Conservation (phyloP, 768 basidiomycete species). For the Lepiota brunneoincarnata region DNA sequence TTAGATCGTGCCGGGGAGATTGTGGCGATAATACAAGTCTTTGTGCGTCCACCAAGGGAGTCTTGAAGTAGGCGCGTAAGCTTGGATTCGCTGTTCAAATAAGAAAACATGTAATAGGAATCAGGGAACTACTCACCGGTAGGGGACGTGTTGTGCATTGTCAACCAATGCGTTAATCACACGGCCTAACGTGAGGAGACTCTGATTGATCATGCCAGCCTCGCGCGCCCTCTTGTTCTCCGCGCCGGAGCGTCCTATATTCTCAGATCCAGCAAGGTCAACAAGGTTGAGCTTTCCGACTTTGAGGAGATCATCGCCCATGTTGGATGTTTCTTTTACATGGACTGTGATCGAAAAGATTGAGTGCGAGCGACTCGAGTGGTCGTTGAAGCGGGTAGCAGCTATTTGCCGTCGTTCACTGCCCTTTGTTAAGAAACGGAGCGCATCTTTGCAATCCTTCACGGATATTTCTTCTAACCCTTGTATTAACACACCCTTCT, state of each 20-base stretch:
- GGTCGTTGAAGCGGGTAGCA: slow-evolving; percentile 96
- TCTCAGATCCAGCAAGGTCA: slow-evolving; percentile 96
- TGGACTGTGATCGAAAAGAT: slow-evolving; percentile 97
- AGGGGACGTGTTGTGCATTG: slow-evolving; percentile 88
- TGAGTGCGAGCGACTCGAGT: slow-evolving; percentile 95
- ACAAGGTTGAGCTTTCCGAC: slow-evolving; percentile 97
- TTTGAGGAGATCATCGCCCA: slow-evolving; percentile 86
- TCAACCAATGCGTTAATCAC: slow-evolving; percentile 97
- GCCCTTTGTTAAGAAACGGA: slow-evolving; percentile 84
- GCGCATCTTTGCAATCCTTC: slow-evolving; percentile 77
- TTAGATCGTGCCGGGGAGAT: slow-evolving; percentile 92
- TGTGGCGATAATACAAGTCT: slow-evolving; percentile 97
- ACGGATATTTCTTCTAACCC: slow-evolving; percentile 90
- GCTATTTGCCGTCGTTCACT: slow-evolving; percentile 91
- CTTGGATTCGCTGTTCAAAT: slow-evolving; percentile 77
- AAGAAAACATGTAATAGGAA: neutral
- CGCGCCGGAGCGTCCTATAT: slow-evolving; percentile 93
- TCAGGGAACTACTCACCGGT: slow-evolving; percentile 53
- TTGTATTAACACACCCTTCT: slow-evolving; percentile 88
- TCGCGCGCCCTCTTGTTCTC: slow-evolving; percentile 94
- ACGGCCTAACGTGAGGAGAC: slow-evolving; percentile 90
- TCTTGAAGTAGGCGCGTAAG: slow-evolving; percentile 97
- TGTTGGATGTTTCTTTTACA: slow-evolving; percentile 73
- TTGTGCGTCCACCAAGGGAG: slow-evolving; percentile 95
- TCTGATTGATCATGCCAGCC: slow-evolving; percentile 99